These are phyloP conservation scores for Agroathelia rolfsii DNA, from an alignment of 1,284 basidiomycete genomes.

Conservation along the genomic window DNA sequence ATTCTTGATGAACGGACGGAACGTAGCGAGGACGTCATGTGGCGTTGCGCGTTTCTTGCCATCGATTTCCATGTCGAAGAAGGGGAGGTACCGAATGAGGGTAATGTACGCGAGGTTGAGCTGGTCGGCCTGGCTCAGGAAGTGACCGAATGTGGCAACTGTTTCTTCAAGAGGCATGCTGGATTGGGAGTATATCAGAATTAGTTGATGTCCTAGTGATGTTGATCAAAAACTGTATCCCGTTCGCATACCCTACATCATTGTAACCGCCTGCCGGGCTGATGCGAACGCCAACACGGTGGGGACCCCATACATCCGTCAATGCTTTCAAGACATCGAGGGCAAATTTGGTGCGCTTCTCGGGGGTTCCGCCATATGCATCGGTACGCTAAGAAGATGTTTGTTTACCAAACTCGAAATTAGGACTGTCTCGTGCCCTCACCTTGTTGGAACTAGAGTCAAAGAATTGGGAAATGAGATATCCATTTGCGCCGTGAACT, in stretches of 20 bases:
- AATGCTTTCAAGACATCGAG: conserved; percentile 30
- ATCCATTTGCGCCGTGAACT: conserved; percentile 21
- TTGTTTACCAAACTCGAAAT: too few species aligned
- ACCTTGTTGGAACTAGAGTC: conserved; percentile 29
- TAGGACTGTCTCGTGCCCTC: too few species aligned
- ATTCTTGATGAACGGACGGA: conserved; percentile 24
- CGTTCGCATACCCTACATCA: conserved; percentile 12
- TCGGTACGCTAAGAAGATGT: too few species aligned
- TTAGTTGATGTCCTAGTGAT: conserved; percentile 21
- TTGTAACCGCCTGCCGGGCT: conserved; percentile 27
- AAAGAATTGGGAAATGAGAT: conserved; percentile 37
- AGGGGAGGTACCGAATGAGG: conserved; percentile 6
- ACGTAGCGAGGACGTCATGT: conserved; percentile 22
- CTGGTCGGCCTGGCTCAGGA: conserved; percentile 15
- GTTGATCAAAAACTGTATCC: conserved; percentile 7
- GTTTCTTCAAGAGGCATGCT: conserved; percentile 16
- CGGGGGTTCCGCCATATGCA: conserved; percentile 33
- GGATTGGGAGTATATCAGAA: not conserved
- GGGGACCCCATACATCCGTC: conserved; percentile 26
- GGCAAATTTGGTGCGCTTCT: conserved; percentile 32
- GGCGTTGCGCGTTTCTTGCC: conserved; percentile 13
- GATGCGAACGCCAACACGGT: conserved; percentile 28
- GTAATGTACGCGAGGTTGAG: conserved; percentile 15
- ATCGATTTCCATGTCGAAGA: conserved; percentile 4
- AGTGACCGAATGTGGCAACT: conserved; percentile 15